Evolutionary conservation across 2,329 filamentous ascomycete species (phyloP).

Genomic region (Aspergillus fijiensis): DNA sequence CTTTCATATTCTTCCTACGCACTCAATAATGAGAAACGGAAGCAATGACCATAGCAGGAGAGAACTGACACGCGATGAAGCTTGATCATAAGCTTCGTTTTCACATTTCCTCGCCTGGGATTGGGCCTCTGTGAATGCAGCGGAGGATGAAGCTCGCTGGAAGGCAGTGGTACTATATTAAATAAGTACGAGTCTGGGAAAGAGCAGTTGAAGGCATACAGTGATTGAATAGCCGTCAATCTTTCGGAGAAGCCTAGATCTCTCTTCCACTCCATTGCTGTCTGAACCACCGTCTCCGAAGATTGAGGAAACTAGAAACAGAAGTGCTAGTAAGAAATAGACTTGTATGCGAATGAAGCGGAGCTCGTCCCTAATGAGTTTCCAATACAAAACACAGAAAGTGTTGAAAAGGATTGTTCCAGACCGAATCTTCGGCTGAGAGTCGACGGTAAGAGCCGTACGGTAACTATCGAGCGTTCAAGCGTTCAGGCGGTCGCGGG

Average conservation of each 20-base stretch:
- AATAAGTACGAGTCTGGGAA: constrained; percentile 14
- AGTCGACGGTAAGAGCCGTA: neutral
- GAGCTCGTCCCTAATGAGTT: no score
- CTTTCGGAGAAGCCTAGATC: constrained; percentile 59
- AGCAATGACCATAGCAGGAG: neutral
- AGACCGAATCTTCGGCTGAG: no score
- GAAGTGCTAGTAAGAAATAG: no score
- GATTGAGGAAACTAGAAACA: no score
- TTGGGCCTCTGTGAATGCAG: constrained; percentile 50
- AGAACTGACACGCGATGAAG: constrained; percentile 37
- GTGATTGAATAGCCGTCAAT: constrained; percentile 61
- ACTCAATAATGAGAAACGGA: constrained; percentile 1
- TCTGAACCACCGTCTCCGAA: no score
- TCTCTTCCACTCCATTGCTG: constrained; percentile 47
- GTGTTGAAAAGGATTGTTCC: no score
- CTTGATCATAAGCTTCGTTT: constrained; percentile 39
- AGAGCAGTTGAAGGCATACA: constrained; percentile 49
- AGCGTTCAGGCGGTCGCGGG: neutral
- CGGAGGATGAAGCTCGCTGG: constrained; percentile 45
- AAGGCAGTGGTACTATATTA: constrained; percentile 49
- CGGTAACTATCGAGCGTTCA: neutral
- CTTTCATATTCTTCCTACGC: constrained; percentile 58
- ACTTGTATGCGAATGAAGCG: no score
- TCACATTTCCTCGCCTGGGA: constrained; percentile 66
- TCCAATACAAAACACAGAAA: no score